Percentiles rank a stretch among this genome's conserved stretches.
phyloP scores from a whole-genome alignment of 2,329 filamentous ascomycete genomes.

The Passalora sequoiae region DNA sequence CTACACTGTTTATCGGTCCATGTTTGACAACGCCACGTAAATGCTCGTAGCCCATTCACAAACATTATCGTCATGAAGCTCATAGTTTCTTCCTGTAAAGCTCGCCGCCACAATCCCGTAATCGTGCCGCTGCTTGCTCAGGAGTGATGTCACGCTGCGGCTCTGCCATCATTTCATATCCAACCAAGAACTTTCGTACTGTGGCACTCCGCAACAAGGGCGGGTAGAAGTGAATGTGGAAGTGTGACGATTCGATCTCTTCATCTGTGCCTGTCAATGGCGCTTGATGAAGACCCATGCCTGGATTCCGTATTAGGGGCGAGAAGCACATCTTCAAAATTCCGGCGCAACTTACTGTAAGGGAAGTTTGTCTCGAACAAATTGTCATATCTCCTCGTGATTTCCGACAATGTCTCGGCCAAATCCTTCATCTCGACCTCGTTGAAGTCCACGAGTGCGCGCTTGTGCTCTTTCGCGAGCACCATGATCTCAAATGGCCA shows the following conservation, averaged over 20 bases:
- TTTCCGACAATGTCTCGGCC: constrained; percentile 79
- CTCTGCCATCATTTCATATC: constrained; percentile 94
- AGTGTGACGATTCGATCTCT: constrained; percentile 80
- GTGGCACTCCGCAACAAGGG: constrained; percentile 87
- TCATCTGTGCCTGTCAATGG: constrained; percentile 75
- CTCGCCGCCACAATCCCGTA: constrained; percentile 72
- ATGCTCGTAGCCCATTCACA: too few species aligned
- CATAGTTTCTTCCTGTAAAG: constrained; percentile 62
- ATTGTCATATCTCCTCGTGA: constrained; percentile 91
- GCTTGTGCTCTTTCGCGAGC: constrained; percentile 75
- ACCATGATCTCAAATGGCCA: constrained; percentile 98
- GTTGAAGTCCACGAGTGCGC: constrained; percentile 76
- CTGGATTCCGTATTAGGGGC: constrained; percentile 35
- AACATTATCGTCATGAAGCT: background rate
- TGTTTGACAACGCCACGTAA: too few species aligned
- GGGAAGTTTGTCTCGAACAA: constrained; percentile 95
- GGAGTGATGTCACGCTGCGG: constrained; percentile 98
- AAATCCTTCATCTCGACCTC: constrained; percentile 65
- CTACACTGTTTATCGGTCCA: too few species aligned
- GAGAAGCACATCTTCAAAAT: background rate
- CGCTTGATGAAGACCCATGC: constrained; percentile 93
- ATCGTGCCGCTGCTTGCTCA: constrained; percentile 78
- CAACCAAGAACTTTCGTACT: constrained; percentile 92
- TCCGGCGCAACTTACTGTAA: constrained; percentile 62
- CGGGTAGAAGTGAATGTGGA: constrained; percentile 98